Evolutionary conservation across 2,329 filamentous ascomycete species (phyloP).

Genomic region (Amauroascus verrucosus): DNA sequence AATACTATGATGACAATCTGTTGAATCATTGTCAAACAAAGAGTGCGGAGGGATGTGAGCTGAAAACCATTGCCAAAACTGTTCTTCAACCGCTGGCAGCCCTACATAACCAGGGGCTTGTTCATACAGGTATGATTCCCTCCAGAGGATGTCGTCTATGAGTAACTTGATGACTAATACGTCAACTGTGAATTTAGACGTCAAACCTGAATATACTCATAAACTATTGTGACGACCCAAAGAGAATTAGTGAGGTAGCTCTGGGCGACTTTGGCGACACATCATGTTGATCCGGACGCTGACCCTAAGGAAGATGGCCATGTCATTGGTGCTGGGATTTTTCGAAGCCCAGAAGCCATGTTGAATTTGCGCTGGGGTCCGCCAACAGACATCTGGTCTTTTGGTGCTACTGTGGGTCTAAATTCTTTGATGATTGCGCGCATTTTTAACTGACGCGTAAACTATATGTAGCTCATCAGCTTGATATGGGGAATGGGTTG

Average conservation of each 20-base stretch:
- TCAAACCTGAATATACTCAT: slow-evolving; percentile 15
- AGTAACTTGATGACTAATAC: neutral
- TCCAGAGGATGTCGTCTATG: neutral
- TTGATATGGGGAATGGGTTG: slow-evolving; percentile 19
- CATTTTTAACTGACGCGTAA: slow-evolving; percentile 2
- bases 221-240: neutral
- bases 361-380: slow-evolving; percentile 28
- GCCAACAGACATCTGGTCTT: slow-evolving; percentile 35
- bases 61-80: neutral
- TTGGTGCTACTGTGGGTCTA: slow-evolving; percentile 28
- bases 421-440: neutral
- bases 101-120: neutral
- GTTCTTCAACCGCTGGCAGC: neutral
- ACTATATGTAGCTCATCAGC: slow-evolving; percentile 18
- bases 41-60: neutral
- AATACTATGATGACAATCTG: too few species aligned
- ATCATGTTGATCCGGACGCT: neutral
- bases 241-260: neutral
- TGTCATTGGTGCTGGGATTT: slow-evolving; percentile 30
- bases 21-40: too few species aligned
- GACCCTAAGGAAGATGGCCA: neutral
- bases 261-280: neutral
- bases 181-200: slow-evolving; percentile 14
- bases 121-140: neutral
- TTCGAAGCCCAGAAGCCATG: slow-evolving; percentile 30